Conservation (phyloP, 2,329 filamentous ascomycete species). For the Zelopaecilomyces penicillatus region DNA sequence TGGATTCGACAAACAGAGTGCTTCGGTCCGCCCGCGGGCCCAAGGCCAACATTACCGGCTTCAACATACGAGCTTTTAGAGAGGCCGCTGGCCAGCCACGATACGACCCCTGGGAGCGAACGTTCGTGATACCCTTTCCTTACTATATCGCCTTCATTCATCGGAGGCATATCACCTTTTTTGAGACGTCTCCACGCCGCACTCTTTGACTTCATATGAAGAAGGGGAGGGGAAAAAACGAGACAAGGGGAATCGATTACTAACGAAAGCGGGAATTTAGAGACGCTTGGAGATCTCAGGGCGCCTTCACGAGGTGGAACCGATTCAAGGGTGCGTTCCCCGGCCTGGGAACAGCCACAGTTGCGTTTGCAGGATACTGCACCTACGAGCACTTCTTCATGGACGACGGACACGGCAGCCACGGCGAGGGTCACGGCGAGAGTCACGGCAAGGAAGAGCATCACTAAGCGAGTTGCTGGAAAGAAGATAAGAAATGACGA, state of each 20-base stretch:
- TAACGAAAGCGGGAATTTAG: constrained; percentile 38
- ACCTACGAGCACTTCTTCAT: constrained; percentile 84
- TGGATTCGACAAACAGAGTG: constrained; percentile 22
- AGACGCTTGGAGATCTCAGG: constrained; percentile 90
- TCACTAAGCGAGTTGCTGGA: constrained; percentile 34
- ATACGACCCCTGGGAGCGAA: constrained; percentile 60
- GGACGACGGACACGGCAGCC: constrained; percentile 52
- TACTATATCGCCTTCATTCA: no score
- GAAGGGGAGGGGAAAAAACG: no score
- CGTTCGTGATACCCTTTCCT: constrained; percentile 36
- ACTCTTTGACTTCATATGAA: no score
- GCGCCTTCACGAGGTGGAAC: constrained; percentile 80
- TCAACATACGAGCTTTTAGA: constrained; percentile 76
- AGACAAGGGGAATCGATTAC: background rate
- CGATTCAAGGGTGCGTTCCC: constrained; percentile 82
- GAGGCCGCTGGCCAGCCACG: constrained; percentile 55
- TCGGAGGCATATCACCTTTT: no score
- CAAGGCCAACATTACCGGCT: constrained; percentile 79
- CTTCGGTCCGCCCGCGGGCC: constrained; percentile 45
- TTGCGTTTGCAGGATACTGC: constrained; percentile 85
- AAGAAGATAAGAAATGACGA: no score
- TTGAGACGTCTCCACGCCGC: no score
- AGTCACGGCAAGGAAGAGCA: constrained; percentile 51
- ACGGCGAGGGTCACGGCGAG: constrained; percentile 34
- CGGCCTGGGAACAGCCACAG: constrained; percentile 83